Base-by-base conservation (phyloP, 2,329 filamentous ascomycete species). In the Trichoderma arundinaceum region DNA sequence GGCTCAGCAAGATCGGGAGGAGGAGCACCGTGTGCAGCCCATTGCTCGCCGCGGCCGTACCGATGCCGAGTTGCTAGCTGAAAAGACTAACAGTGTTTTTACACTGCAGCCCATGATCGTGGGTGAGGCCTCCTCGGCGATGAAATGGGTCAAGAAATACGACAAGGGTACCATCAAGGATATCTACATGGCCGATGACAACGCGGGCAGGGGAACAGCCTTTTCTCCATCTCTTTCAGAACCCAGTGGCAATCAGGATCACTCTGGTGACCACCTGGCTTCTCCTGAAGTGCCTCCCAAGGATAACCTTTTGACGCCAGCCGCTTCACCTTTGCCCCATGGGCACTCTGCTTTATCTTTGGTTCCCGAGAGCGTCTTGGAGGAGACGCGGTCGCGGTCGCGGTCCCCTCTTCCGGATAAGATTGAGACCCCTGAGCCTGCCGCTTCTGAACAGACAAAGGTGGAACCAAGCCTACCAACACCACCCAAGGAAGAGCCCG, bases 101-200 rank as follows among this genome's bases (percentile, higher is more conserved):
- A 97, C 93, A 3, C 81, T 98, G 53, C 94, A 97, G 74, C 91
- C 93, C 1, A 86, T 88, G 61, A 90, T 98, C 68, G 84, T 94
- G 73, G 92, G 84, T 61, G 95, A 97, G 76, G 94, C 94, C 17
- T 95, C 91, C 8, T 91, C 93, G 28, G 95, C 95, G 1, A 90
- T 99, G 89, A 96, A 97, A 77, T 99, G 95, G 95, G 92, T 94
- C 38, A 94, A 85, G 77, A 93, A 93, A 72, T 98, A 97, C 75
- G 95, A 98, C 78, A 96, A 95, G 78, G 89, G 95, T 72, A 84
- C 90, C 7, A 90, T 96, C 68, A 89, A 93, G 62, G 88, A 92
- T 69, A 88, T 92, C n/a, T 98, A 98, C 77, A 83, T 98, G 59
- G 86, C 88, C 52, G 89, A 96, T 74, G 81, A 80, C 54, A 87